A percentile compares a stretch with the other conserved stretches of the same genome.
These are phyloP conservation scores for Phytophthora megakarya DNA, from an alignment of 352 stramenopile species.

Conservation along the genomic window DNA sequence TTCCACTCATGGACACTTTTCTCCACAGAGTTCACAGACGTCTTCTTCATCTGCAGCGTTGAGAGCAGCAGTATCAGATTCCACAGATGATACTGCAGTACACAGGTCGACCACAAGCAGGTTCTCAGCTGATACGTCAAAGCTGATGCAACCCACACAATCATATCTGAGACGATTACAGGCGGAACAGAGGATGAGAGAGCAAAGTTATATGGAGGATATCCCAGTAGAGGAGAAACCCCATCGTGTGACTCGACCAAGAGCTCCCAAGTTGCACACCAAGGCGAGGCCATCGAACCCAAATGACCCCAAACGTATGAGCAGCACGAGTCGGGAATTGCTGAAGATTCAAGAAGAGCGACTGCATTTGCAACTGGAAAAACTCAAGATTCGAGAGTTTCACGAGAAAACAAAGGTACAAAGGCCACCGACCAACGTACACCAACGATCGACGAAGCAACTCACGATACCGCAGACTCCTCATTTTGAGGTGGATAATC, in stretches of 20 bases:
- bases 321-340: conserved; percentile 77
- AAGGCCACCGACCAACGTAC: conserved; percentile 64
- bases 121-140: conserved; percentile 37
- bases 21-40: conserved; percentile 32
- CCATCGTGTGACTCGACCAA: conserved; percentile 55
- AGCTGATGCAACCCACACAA: conserved; percentile 72
- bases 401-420: conserved; percentile 76
- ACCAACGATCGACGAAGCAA: conserved; percentile 80
- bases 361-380: conserved; percentile 65
- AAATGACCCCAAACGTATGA: conserved; percentile 62
- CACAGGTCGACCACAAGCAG: conserved; percentile 14
- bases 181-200: conserved; percentile 61
- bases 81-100: not conserved
- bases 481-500: conserved; percentile 63
- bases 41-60: conserved; percentile 25
- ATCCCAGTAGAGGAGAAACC: conserved; percentile 49
- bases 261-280: conserved; percentile 56
- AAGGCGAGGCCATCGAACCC: conserved; percentile 38
- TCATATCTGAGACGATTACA: conserved; percentile 64
- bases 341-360: conserved; percentile 80
- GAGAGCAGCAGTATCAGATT: conserved; percentile 1
- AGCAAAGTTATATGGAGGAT: conserved; percentile 51
- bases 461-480: conserved; percentile 80
- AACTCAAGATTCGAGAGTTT: conserved; percentile 79
- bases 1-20: conserved; percentile 33